Evolutionary conservation across 192 early-diverging fungal genomes (phyloP).

Genomic region (Coemansia sp.): DNA sequence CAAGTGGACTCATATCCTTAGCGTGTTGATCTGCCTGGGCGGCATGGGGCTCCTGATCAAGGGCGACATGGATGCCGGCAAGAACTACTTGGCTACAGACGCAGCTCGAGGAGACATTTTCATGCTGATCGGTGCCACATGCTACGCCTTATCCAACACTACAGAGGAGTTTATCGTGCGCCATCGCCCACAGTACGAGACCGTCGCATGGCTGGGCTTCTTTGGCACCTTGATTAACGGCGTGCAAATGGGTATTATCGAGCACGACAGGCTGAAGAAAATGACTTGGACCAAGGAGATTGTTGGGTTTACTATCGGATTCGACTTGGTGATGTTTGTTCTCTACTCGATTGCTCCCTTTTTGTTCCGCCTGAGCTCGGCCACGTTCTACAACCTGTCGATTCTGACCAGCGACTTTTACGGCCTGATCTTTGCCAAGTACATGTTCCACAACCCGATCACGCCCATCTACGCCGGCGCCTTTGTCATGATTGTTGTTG

Average conservation of each 20-base stretch:
- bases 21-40: conserved; percentile 67
- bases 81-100: conserved; percentile 60
- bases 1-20: conserved; percentile 68
- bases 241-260: conserved; percentile 71
- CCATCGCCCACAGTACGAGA: conserved; percentile 73
- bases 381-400: conserved; percentile 77
- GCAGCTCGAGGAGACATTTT: conserved; percentile 74
- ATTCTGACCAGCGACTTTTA: conserved; percentile 82
- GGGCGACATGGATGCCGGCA: conserved; percentile 66
- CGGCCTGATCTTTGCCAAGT: conserved; percentile 72
- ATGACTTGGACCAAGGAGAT: conserved; percentile 58
- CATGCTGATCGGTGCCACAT: conserved; percentile 70
- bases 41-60: conserved; percentile 71
- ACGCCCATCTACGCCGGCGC: conserved; percentile 67
- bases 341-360: conserved; percentile 74
- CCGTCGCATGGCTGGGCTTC: conserved; percentile 72
- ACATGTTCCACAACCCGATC: conserved; percentile 67
- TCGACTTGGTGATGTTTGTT: conserved; percentile 69
- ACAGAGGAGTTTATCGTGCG: conserved; percentile 75
- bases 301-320: conserved; percentile 66
- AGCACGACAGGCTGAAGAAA: conserved; percentile 59
- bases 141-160: conserved; percentile 76
- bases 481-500: conserved; percentile 66
- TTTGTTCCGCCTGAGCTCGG: conserved; percentile 71
- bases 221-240: conserved; percentile 75